Base-by-base conservation (phyloP, 345 rosid species). In the Pistacia atlantica region DNA sequence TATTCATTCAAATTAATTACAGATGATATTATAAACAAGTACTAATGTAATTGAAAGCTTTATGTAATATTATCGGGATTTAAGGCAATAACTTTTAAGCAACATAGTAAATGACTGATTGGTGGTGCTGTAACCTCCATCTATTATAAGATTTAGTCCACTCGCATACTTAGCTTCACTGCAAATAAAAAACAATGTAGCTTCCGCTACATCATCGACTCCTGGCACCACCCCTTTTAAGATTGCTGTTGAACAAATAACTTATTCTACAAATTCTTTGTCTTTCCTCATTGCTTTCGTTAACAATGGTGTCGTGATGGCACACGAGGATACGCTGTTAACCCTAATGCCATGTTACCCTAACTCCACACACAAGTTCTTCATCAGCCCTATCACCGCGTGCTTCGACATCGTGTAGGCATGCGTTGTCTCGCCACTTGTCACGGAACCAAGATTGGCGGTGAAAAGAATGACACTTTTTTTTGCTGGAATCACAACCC, bases 301-400 rank as follows among this genome's bases (percentile, higher is more conserved):
- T 22, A 82, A 73, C 83, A 87, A 10, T 1, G 88, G 87, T 8
- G 90, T 77, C 6, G 83, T 84, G 3, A 80, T 11, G 1, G 78
- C 84, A 45, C 77, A 75, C 3, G 84, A 86, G 4, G 87, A 84
- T 11, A 86, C 56, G 16, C 81, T 72, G 60, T 86, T 86, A 3
- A 82, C 84, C 75, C 89, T 74, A 2, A 86, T 80, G 20, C 86
- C 84, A 22, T 80, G 31, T 28, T 61, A 80, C 63, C 87, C 87
- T n/a, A 86, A 55, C 46, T 86, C 87, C n/a, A 84, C 83, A 66
- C 84, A 78, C 54, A 84, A 75, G 78, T 75, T 86, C 82, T 82
- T 86, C 80, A 77, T 80, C 18, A 86, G 75, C 72, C 89, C 87
- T 22, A 86, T 86, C 72, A 84, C 80, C 1, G 89, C 89, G 25